Evolutionary conservation across 345 rosid species (phyloP), one percentile per base, ranked within the genome.

Genomic region (Brassica cretica): DNA sequence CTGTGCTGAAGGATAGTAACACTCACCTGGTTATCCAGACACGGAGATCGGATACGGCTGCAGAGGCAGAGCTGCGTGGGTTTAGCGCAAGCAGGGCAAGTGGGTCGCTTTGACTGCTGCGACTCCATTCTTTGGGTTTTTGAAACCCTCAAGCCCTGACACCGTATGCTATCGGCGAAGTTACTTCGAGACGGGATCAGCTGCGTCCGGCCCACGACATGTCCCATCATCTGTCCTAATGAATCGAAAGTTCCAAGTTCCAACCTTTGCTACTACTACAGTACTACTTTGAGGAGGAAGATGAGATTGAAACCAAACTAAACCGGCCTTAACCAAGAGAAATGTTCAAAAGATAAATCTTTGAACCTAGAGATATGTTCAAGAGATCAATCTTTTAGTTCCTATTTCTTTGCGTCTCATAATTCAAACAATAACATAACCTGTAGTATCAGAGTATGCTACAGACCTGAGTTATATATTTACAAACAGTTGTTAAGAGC

Each of bases 1-100:
- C 86, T 85, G 69, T 94, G 94, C 71, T 94, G 97, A 62, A 94
- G 97, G 18, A 94, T 86, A 76, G 91, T 89, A 30, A 94, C 78
- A 72, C 81, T 83, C n/a, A 90, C 90, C 75, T 87, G 82, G 70
- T 88, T 92, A 8, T 91, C 90, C 8, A 89, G 79, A 58, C 80
- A 75, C 25, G 84, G 85, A 64, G 73, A 71, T 44, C 66, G 88
- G 73, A 92, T 39, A 41, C 91, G 86, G 19, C 49, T 32, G 89
- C 93, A 92, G 82, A 94, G 86, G 76, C 97, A 91, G 80, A 88
- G 81, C 49, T 82, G 82, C 14, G 35, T 29, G 7, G 97, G 96
- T 83, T 89, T 91, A 67, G 87, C 82, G 83, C 97, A 93, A 35
- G 79, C 64, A 12, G 84, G 85, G 81, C 98, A 93, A n/a, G 80